Evolutionary conservation across 495 filamentous ascomycete genomes (phyloP), one percentile per base, ranked within the genome.

Genomic region (Emericellopsis terricola): DNA sequence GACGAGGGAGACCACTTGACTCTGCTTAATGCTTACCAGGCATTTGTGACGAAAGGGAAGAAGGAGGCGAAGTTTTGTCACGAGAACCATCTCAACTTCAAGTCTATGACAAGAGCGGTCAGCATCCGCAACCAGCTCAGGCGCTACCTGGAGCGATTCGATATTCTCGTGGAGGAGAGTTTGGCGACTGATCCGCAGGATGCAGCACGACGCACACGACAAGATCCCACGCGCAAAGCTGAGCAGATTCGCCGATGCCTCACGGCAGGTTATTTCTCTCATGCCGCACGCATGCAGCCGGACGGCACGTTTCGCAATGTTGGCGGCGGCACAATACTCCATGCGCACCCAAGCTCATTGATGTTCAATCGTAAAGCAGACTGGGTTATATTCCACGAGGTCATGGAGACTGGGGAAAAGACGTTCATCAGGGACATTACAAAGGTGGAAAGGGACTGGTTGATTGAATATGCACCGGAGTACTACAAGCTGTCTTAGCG

Each of bases 311-410:
- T 94, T 46, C 73, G 68, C 44, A 84, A 80, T 17, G 72, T 91
- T 29, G 76, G 71, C 36, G 84, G 81, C 8, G 71, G 69, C 5
- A 65, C 58, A 27, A 69, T 71, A 28, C 59, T 97, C 23, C 71
- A 92, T 60, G 83, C 84, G 14, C 89, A 97, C 56, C 91, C 89
- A 3, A 91, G 73, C 46, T 89, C 81, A 13, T 54, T 97, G 45
- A 84, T 97, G 77, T 96, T 96, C 65, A 93, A 94, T 56, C 73
- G 89, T 29, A 94, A 92, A 61, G 84, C 81, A 13, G 87, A 96
- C 43, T 97, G 89, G 89, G 86, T 97, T 8, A 72, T 97, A 28
- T 97, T 96, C 48, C 80, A 91, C 47, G 91, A 96, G 51, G 72
- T 94, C 33, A 72, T 94, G 63, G 85, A 97, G 55, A 91, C 81